Evolutionary conservation across 768 basidiomycete genomes (phyloP).

Genomic region (Tylopilus sp.): DNA sequence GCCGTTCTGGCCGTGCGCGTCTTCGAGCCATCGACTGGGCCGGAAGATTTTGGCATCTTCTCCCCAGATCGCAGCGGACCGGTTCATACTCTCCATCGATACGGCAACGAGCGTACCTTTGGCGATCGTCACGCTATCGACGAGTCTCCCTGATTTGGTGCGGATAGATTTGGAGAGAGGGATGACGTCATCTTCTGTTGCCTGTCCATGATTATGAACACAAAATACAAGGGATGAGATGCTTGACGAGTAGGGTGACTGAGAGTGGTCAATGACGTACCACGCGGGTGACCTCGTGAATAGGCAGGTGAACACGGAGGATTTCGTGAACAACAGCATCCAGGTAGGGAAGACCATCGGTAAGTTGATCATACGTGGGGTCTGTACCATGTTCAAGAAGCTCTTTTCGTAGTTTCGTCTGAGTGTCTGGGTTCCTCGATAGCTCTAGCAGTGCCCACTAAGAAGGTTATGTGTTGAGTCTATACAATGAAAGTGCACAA

Average conservation of each 20-base stretch:
- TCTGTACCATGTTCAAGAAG: constrained; percentile 43
- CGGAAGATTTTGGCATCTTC: constrained; percentile 52
- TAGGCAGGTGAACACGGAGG: constrained; percentile 29
- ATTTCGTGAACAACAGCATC: background rate
- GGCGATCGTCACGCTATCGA: constrained; percentile 40
- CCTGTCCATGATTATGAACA: constrained; percentile 24
- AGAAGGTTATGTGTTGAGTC: background rate
- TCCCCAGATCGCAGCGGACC: constrained; percentile 57
- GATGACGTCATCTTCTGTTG: constrained; percentile 52
- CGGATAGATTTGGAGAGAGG: constrained; percentile 48
- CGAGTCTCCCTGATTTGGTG: constrained; percentile 36
- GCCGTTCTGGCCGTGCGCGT: constrained; percentile 8
- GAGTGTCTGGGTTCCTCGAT: constrained; percentile 19
- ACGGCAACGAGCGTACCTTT: constrained; percentile 45
- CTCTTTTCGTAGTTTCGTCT: constrained; percentile 47
- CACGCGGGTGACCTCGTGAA: constrained; percentile 19
- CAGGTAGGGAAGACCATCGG: constrained; percentile 48
- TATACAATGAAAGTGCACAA: background rate
- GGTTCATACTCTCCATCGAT: constrained; percentile 48
- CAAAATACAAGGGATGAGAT: background rate
- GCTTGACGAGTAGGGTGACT: background rate
- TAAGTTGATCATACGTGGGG: constrained; percentile 54
- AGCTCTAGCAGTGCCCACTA: constrained; percentile 61
- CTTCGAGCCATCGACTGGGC: constrained; percentile 60
- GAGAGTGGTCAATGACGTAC: constrained; percentile 4